Conservation (phyloP, 2,329 filamentous ascomycete species). For the Chrysosporium keratinophilum region DNA sequence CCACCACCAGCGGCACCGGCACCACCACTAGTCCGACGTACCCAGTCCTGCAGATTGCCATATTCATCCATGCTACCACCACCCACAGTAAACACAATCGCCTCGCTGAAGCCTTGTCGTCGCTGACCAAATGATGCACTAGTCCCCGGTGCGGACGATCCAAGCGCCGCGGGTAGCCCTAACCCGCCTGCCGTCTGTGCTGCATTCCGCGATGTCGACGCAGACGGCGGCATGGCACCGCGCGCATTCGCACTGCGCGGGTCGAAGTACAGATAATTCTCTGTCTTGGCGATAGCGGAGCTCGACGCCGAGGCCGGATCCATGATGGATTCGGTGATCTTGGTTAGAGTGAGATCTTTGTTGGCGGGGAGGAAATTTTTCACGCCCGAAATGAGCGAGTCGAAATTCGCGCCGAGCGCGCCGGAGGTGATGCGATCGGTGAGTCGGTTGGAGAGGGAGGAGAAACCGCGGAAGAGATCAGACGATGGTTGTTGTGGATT, state of each 20-base stretch:
- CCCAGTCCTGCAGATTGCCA: conserved; percentile 94
- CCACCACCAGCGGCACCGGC: too few relatives aligned
- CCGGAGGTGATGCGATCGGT: conserved; percentile 92
- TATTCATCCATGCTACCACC: conserved; percentile 99
- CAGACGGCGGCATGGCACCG: conserved; percentile 75
- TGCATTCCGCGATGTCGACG: conserved; percentile 35
- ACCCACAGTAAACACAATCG: conserved; percentile 87
- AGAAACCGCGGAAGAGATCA: conserved; percentile 88
- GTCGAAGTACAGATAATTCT: conserved; percentile 95
- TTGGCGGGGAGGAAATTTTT: conserved; percentile 97
- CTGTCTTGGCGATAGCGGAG: conserved; percentile 88
- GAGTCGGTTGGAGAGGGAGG: conserved; percentile 77
- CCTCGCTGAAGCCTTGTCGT: conserved; percentile 78
- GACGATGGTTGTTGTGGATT: conserved; percentile 45
- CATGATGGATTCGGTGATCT: conserved; percentile 97
- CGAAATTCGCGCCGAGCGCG: conserved; percentile 76
- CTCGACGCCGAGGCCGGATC: conserved; percentile 82
- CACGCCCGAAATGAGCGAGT: conserved; percentile 86
- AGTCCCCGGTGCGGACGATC: conserved; percentile 51
- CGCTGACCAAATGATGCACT: conserved; percentile 82
- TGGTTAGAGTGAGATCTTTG: conserved; percentile 90
- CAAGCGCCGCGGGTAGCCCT: conserved; percentile 38
- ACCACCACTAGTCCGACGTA: conserved; percentile 55
- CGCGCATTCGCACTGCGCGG: conserved; percentile 85
- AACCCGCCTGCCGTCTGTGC: conserved; percentile 23